These are phyloP conservation scores for Elaphomyces granulatus DNA, from an alignment of 495 filamentous ascomycete genomes.

Conservation along the genomic window DNA sequence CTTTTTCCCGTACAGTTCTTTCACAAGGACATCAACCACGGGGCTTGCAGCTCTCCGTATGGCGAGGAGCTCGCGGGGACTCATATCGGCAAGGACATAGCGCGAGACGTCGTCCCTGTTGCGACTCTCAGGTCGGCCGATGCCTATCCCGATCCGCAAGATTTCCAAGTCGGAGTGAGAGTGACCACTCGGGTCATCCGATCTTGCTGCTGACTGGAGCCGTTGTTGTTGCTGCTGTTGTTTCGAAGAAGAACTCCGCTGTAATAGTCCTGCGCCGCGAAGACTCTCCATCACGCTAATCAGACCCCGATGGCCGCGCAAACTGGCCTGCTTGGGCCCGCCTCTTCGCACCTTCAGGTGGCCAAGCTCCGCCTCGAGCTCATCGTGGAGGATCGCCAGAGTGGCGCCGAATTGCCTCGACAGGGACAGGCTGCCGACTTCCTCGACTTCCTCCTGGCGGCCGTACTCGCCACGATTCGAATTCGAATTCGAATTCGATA, in stretches of 20 bases:
- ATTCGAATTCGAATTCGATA: no score
- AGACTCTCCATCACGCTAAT: conserved; percentile 47
- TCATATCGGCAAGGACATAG: conserved; percentile 57
- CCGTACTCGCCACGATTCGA: no score
- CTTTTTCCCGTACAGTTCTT: conserved; percentile 26
- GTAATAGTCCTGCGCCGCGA: conserved; percentile 20
- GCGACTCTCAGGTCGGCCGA: conserved; percentile 50
- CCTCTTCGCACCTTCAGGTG: conserved; percentile 45
- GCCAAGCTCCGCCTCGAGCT: conserved; percentile 57
- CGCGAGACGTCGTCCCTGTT: conserved; percentile 41
- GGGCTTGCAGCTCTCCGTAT: conserved; percentile 35
- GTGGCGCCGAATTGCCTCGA: conserved; percentile 21
- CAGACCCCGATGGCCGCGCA: conserved; percentile 66
- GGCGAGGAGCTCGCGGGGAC: conserved; percentile 30
- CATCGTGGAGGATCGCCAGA: conserved; percentile 70
- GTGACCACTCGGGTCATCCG: neutral
- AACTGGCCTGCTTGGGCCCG: conserved; percentile 35
- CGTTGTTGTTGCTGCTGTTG: neutral
- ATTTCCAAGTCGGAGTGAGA: conserved; percentile 19
- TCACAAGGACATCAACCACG: conserved; percentile 35
- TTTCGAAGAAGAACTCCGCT: neutral
- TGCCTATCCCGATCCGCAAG: conserved; percentile 51
- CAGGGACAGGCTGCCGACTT: conserved; percentile 1
- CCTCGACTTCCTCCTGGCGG: no score
- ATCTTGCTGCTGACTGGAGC: no score